These are phyloP conservation scores for Penicillium turbatum DNA, from an alignment of 495 filamentous ascomycete species.

Conservation along the genomic window DNA sequence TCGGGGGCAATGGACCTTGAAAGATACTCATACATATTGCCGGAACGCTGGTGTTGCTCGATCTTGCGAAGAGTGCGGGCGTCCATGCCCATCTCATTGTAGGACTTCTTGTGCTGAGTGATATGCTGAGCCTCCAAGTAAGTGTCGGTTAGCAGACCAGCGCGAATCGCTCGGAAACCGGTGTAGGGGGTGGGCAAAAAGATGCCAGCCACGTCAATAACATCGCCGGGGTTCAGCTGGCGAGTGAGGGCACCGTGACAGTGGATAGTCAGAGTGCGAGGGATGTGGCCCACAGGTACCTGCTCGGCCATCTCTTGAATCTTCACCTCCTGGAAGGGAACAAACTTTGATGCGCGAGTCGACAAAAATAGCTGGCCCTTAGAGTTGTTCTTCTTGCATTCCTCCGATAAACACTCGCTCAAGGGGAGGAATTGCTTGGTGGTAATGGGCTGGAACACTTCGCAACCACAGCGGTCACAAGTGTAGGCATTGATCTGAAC, in stretches of 20 bases:
- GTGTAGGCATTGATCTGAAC: conserved; percentile 96
- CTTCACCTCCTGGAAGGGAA: conserved; percentile 97
- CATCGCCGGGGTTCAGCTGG: conserved; percentile 86
- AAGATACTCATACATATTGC: conserved; percentile 90
- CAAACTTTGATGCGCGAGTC: conserved; percentile 90
- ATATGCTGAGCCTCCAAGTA: conserved; percentile 94
- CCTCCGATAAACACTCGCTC: conserved; percentile 75
- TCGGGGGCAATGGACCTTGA: conserved; percentile 95
- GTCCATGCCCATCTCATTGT: conserved; percentile 80
- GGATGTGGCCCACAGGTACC: conserved; percentile 96
- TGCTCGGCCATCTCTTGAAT: conserved; percentile 98
- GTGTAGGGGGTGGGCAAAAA: conserved; percentile 98
- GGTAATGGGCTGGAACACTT: conserved; percentile 95
- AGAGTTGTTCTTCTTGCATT: conserved; percentile 84
- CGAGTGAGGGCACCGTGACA: conserved; percentile 83
- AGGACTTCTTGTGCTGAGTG: conserved; percentile 94
- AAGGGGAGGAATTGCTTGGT: conserved; percentile 87
- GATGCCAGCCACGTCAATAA: conserved; percentile 88
- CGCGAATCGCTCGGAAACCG: conserved; percentile 93
- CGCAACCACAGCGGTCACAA: conserved; percentile 91
- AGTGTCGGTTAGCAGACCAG: conserved; percentile 91
- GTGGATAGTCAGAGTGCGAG: conserved; percentile 80
- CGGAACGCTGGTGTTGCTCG: conserved; percentile 70
- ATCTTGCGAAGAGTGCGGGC: conserved; percentile 73
- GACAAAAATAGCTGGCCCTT: conserved; percentile 92